These are phyloP conservation scores for Coemansia sp. DNA, from an alignment of 192 early-diverging fungal genomes.

Conservation along the genomic window DNA sequence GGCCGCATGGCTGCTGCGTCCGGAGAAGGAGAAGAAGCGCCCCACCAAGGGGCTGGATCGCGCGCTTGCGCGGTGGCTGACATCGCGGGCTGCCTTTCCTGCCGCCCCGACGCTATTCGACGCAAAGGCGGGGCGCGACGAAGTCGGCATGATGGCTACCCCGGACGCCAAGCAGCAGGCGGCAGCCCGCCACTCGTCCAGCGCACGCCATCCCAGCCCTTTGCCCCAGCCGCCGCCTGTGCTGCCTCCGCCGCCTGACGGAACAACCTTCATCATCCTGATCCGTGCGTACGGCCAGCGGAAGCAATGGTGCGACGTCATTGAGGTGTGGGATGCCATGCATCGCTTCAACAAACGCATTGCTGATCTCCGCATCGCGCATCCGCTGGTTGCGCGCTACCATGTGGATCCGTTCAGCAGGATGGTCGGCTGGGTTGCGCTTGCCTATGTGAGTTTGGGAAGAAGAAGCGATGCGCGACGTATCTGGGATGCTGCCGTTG, in stretches of 20 bases:
- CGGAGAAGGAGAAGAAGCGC: constrained; percentile 11
- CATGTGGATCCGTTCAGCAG: constrained; percentile 27
- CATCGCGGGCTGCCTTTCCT: constrained; percentile 27
- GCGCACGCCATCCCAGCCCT: neutral
- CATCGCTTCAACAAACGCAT: constrained; percentile 20
- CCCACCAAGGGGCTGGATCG: constrained; percentile 6
- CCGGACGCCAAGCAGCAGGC: neutral
- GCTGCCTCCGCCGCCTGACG: constrained; percentile 24
- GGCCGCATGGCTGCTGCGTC: constrained; percentile 21
- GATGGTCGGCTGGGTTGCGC: constrained; percentile 36
- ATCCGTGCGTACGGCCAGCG: constrained; percentile 25
- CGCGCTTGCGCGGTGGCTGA: constrained; percentile 37
- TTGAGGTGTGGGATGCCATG: constrained; percentile 24
- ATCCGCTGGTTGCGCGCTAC: constrained; percentile 6
- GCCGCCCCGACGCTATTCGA: constrained; percentile 28
- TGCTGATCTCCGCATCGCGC: neutral
- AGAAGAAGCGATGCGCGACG: constrained; percentile 7
- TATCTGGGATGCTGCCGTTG: constrained; percentile 24
- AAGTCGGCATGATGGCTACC: neutral
- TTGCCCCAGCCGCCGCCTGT: neutral
- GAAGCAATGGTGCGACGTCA: constrained; percentile 22
- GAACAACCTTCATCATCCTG: constrained; percentile 39
- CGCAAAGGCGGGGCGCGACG: neutral
- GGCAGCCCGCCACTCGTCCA: neutral
- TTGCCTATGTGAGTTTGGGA: constrained; percentile 10